These are phyloP conservation scores for Paragyromitra xinjiangensis DNA, from an alignment of 495 filamentous ascomycete species.

Conservation along the genomic window DNA sequence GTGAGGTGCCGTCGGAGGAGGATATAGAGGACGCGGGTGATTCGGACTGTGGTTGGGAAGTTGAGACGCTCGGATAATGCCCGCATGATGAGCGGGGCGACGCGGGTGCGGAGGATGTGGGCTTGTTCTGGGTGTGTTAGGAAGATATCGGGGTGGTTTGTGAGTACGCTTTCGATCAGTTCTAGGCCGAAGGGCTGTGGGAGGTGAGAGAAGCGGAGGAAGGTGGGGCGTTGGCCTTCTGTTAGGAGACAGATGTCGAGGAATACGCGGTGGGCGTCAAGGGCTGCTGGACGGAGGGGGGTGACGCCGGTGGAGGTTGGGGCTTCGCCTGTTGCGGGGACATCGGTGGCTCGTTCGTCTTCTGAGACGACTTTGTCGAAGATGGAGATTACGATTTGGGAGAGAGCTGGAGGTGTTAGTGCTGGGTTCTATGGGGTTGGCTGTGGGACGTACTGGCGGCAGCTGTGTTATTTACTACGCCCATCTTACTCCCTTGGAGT, in stretches of 20 bases:
- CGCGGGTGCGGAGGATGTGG: constrained; percentile 76
- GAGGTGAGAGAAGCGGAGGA: constrained; percentile 76
- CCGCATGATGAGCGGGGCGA: constrained; percentile 83
- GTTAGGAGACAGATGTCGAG: constrained; percentile 89
- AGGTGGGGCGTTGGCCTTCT: constrained; percentile 81
- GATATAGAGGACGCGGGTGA: constrained; percentile 81
- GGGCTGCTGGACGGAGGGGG: constrained; percentile 74
- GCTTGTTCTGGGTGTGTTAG: constrained; percentile 79
- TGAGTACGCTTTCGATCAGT: constrained; percentile 85
- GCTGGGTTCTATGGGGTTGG: background rate
- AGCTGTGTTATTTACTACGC: constrained; percentile 91
- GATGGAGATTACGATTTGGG: constrained; percentile 88
- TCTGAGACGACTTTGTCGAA: constrained; percentile 90
- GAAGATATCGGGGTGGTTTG: constrained; percentile 84
- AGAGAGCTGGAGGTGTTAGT: constrained; percentile 65
- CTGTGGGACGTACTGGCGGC: constrained; percentile 68
- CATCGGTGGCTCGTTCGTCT: constrained; percentile 71
- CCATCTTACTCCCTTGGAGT: constrained; percentile 86
- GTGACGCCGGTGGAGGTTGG: constrained; percentile 70
- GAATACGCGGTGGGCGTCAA: constrained; percentile 89
- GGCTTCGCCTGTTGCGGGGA: constrained; percentile 68
- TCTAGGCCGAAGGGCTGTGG: constrained; percentile 86
- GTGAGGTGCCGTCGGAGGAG: constrained; percentile 78
- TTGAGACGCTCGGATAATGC: constrained; percentile 78
- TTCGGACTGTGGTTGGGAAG: constrained; percentile 84